Conservation (phyloP, 257 asterid genomes). For the Rubia yunnanensis region DNA sequence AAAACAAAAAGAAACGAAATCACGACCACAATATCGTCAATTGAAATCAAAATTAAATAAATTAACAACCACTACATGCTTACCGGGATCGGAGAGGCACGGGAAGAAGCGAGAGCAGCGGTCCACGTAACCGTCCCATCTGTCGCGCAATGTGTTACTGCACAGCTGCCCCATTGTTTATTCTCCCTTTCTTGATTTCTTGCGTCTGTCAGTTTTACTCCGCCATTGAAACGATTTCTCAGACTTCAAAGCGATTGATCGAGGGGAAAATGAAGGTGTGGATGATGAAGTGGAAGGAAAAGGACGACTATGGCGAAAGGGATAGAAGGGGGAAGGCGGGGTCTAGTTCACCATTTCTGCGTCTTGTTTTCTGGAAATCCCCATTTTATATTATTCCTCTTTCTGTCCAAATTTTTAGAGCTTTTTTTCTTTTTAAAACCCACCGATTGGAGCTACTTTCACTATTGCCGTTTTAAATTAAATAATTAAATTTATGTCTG, state of each 20-base stretch:
- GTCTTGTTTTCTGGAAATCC: neutral
- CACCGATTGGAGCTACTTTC: too few species aligned
- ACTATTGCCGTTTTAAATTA: too few species aligned
- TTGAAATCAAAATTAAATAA: neutral
- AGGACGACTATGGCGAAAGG: neutral
- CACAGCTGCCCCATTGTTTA: slow-evolving; percentile 54
- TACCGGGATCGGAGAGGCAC: slow-evolving; percentile 91
- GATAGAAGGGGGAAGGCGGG: neutral
- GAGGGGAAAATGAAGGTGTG: neutral
- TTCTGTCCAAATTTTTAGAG: neutral
- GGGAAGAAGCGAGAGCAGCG: slow-evolving; percentile 72
- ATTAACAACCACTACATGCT: neutral
- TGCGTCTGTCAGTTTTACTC: neutral
- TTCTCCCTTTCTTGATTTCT: too few species aligned
- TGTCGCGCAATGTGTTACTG: slow-evolving; percentile 40
- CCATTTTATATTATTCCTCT: neutral
- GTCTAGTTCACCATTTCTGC: neutral
- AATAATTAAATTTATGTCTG: too few species aligned
- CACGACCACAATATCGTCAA: neutral
- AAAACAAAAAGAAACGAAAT: neutral
- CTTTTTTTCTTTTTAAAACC: too few species aligned
- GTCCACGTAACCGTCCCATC: slow-evolving; percentile 54
- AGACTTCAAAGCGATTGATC: neutral
- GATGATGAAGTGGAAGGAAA: slow-evolving; percentile 1
- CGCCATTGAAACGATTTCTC: slow-evolving; percentile 19